Percentiles rank a stretch among this genome's conserved stretches.
These are phyloP conservation scores for Papiliotrema terrestris DNA, from an alignment of 1,284 basidiomycete species.

Conservation along the genomic window DNA sequence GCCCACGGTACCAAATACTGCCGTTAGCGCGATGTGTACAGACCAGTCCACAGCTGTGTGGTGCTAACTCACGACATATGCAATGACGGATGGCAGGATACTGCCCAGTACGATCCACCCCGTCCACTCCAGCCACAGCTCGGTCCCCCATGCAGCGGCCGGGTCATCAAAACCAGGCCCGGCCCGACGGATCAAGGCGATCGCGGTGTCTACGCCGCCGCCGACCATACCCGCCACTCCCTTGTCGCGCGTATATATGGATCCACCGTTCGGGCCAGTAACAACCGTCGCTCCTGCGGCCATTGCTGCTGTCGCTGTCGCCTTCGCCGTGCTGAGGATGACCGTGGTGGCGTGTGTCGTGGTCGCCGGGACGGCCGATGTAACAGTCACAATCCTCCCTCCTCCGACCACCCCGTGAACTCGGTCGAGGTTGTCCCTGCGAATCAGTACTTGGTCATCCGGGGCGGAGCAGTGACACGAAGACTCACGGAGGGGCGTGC, in stretches of 20 bases:
- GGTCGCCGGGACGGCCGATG: not conserved
- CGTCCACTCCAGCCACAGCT: constrained; percentile 10
- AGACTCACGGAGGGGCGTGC: constrained; percentile 7
- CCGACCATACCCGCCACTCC: too few relatives aligned
- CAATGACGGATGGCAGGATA: constrained; percentile 11
- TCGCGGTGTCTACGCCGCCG: too few relatives aligned
- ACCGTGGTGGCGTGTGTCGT: not conserved
- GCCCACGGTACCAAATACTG: constrained; percentile 9
- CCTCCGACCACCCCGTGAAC: not conserved
- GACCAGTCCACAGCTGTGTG: too few relatives aligned
- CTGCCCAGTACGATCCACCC: constrained; percentile 10
- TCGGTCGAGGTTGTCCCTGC: not conserved
- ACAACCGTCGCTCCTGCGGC: not conserved
- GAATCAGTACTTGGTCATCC: not conserved
- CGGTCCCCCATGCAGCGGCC: constrained; percentile 3
- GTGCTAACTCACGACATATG: constrained; percentile 7
- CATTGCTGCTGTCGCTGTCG: not conserved
- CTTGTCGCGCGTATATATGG: not conserved
- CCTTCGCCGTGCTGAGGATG: not conserved
- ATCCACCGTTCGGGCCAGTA: not conserved
- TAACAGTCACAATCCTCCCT: not conserved
- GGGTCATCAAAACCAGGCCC: not conserved
- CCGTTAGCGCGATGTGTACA: not conserved
- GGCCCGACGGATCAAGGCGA: not conserved
- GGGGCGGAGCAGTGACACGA: too few relatives aligned